Evolutionary conservation across 495 filamentous ascomycete genomes (phyloP).

Genomic region (Penicillium odoratum): DNA sequence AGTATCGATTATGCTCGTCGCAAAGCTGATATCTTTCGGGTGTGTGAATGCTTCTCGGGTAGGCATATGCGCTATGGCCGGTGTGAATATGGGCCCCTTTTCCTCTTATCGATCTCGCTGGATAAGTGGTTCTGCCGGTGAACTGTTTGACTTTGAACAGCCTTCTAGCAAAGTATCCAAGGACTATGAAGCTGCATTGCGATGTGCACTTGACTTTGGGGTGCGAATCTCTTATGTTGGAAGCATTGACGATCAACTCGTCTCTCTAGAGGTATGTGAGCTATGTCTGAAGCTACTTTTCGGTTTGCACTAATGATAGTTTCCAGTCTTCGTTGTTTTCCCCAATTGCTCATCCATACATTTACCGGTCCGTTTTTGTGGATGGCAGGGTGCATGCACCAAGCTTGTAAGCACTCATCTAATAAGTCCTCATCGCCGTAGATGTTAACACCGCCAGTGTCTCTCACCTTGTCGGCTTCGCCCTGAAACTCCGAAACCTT

Average conservation of each 20-base stretch:
- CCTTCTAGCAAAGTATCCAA: constrained; percentile 78
- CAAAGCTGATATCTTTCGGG: constrained; percentile 79
- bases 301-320: neutral
- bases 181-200: constrained; percentile 73
- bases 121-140: constrained; percentile 82
- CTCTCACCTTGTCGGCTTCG: constrained; percentile 88
- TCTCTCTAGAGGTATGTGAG: constrained; percentile 73
- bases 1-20: constrained; percentile 89
- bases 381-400: constrained; percentile 91
- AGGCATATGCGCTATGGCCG: constrained; percentile 90
- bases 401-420: constrained; percentile 64
- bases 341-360: constrained; percentile 81
- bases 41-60: constrained; percentile 70
- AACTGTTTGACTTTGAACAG: constrained; percentile 89
- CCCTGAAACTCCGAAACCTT: constrained; percentile 88
- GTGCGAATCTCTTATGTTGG: constrained; percentile 83
- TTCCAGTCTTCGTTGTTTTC: constrained; percentile 78
- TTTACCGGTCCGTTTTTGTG: constrained; percentile 91
- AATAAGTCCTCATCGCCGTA: neutral
- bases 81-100: constrained; percentile 92
- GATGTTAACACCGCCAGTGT: constrained; percentile 50
- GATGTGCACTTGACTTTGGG: constrained; percentile 70
- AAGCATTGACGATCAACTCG: constrained; percentile 95
- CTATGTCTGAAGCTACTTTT: neutral
- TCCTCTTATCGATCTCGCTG: constrained; percentile 79